phyloP scores from a whole-genome alignment of 306 rosid genomes.

The Fagus crenata region DNA sequence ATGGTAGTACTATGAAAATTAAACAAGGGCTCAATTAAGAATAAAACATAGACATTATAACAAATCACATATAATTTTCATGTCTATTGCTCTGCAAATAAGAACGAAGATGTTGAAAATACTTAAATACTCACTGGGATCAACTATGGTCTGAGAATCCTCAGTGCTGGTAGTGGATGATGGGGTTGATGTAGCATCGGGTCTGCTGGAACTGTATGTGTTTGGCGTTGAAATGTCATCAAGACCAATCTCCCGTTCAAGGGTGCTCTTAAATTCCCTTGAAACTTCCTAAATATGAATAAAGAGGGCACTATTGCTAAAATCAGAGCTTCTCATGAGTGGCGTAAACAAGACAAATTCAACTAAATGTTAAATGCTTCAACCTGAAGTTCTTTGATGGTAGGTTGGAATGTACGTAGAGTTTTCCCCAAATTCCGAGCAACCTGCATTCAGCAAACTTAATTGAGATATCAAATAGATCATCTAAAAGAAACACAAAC shows the following conservation, averaged over 20 bases:
- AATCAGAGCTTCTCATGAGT: conserved; percentile 21
- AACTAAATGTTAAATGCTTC: conserved; percentile 19
- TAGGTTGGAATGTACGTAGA: conserved; percentile 92
- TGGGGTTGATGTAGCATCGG: conserved; percentile 40
- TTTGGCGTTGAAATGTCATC: conserved; percentile 66
- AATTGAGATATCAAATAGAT: conserved; percentile 12
- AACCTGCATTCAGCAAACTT: conserved; percentile 59
- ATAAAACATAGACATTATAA: not conserved
- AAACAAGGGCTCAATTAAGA: conserved; percentile 7
- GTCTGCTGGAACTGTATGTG: conserved; percentile 42
- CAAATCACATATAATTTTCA: conserved; percentile 16
- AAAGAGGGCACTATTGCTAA: conserved; percentile 29
- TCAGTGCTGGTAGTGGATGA: conserved; percentile 42
- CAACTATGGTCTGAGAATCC: conserved; percentile 51
- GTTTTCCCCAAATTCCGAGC: conserved; percentile 95
- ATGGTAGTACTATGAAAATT: conserved; percentile 1
- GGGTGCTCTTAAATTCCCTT: conserved; percentile 92
- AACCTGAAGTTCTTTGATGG: conserved; percentile 96
- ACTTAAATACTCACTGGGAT: conserved; percentile 66
- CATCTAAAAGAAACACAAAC: not conserved
- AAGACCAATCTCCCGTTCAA: conserved; percentile 94
- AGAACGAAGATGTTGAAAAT: not conserved
- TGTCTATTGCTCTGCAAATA: conserved; percentile 18
- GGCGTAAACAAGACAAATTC: conserved; percentile 1
- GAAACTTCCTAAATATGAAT: conserved; percentile 72